A percentile compares a stretch with the other conserved stretches of the same genome.
Evolutionary conservation across 768 basidiomycete species (phyloP).

Genomic region (Xerocomellus dryophilus): DNA sequence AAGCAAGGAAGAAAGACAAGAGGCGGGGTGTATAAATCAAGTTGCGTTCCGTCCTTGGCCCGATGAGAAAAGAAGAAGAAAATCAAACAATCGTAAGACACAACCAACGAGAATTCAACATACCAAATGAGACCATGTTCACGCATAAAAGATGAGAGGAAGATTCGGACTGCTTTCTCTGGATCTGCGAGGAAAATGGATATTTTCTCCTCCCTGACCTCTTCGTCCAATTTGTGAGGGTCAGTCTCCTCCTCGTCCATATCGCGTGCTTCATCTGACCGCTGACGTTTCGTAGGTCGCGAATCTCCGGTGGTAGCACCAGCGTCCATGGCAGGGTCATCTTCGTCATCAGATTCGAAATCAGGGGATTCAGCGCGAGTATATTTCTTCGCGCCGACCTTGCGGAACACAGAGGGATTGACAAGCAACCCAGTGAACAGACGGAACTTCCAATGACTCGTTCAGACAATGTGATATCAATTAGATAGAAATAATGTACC

Average conservation of each 20-base stretch:
- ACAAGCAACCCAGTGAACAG: constrained; percentile 57
- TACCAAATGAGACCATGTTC: constrained; percentile 70
- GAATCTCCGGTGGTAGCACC: background rate
- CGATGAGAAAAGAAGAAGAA: background rate
- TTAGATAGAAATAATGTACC: constrained; percentile 35
- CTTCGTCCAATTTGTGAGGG: constrained; percentile 32
- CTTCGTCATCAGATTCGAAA: constrained; percentile 33
- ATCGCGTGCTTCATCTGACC: constrained; percentile 11
- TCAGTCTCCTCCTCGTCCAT: constrained; percentile 37
- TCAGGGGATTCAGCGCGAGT: constrained; percentile 34
- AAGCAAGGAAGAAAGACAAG: constrained; percentile 57
- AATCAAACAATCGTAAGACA: background rate
- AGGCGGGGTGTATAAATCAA: constrained; percentile 52
- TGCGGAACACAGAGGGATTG: constrained; percentile 39
- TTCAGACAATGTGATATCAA: constrained; percentile 2
- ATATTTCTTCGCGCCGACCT: constrained; percentile 29
- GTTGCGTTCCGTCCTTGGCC: constrained; percentile 44
- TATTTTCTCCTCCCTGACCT: constrained; percentile 43
- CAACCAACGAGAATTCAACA: constrained; percentile 13
- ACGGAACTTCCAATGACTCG: constrained; percentile 46
- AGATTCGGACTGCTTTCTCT: constrained; percentile 54
- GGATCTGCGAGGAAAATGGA: constrained; percentile 60
- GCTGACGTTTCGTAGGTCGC: constrained; percentile 27
- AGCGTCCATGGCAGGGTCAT: constrained; percentile 13
- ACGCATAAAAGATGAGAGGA: constrained; percentile 67